Base-by-base conservation (phyloP, 2,329 filamentous ascomycete genomes). In the Penicillium sp. region DNA sequence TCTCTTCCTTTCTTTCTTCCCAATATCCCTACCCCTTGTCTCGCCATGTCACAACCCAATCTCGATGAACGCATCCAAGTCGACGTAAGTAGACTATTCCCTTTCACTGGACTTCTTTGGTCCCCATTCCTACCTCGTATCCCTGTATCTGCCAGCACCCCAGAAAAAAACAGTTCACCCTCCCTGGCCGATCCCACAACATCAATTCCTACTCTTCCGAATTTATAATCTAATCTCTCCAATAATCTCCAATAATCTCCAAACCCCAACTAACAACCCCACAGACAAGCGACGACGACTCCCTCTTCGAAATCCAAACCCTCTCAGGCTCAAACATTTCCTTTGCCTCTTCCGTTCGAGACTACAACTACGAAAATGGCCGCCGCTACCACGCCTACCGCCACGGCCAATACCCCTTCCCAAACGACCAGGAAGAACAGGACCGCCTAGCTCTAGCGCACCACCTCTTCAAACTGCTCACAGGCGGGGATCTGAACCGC, bases 361-460 rank as follows among this genome's bases (percentile, higher is more conserved):
- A 73, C 55, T 76, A 73, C 61, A 66, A 59, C 55, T 73, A 74
- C 54, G 75, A 77, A 61, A 77, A 78, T 59, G 76, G 76, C 53
- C 72, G 76, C 16, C 72, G 75, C 39, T 78, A 78, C 55, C 75
- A 77, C 59, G 74, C 74, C 59, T 78, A 75, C 63, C 72, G 74
- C 43, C 68, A 72, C 44, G 75, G 76, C 46, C 69, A 74, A 65
- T 78, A 78, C 53, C 71, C 72, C 27, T 66, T 76, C 31, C 76
- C 76, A 10, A 79, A 78, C 60, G 76, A 79, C 59, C 72, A 78
- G 57, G 69, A 73, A 64, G 76, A 78, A 59, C 76, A 78, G 61
- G 75, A 78, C 57, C 75, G 75, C 19, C 67, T 77, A 41, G 69
- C 71, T 44, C 61, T 78, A 49, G 67, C 72, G 55, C 76, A 79